phyloP scores from a whole-genome alignment of 352 stramenopile genomes.

The Globisporangium cylindrosporum region DNA sequence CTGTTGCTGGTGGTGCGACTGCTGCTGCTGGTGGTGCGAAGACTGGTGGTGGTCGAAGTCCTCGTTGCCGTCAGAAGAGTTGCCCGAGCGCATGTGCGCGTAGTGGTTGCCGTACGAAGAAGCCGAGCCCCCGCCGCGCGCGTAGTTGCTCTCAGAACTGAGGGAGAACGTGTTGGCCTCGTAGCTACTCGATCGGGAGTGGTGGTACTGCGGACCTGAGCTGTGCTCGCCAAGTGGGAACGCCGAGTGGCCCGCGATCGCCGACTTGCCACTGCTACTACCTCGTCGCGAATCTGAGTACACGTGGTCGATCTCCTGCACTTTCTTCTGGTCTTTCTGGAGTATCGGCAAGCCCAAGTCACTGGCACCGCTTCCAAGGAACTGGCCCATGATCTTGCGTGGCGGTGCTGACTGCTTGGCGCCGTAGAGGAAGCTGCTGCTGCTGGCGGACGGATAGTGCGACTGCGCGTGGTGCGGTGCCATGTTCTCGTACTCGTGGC shows the following conservation, averaged over 20 bases:
- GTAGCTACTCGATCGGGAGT: conserved; percentile 19
- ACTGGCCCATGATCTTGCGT: conserved; percentile 41
- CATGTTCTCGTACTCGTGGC: conserved; percentile 15
- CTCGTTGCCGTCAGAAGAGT: conserved; percentile 27
- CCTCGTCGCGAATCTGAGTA: conserved; percentile 30
- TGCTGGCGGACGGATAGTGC: conserved; percentile 12
- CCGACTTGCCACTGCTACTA: conserved; percentile 18
- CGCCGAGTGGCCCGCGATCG: conserved; percentile 18
- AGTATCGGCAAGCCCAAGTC: conserved; percentile 27
- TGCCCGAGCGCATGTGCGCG: conserved; percentile 23
- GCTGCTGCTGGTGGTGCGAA: conserved; percentile 19
- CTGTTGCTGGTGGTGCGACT: conserved; percentile 29
- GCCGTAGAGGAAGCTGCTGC: conserved; percentile 35
- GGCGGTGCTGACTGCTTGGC: conserved; percentile 33
- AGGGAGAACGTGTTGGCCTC: conserved; percentile 23
- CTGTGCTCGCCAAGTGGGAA: conserved; percentile 19
- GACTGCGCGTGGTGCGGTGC: conserved; percentile 20
- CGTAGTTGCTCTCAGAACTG: conserved; percentile 28
- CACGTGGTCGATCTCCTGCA: conserved; percentile 29
- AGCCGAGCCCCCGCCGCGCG: neutral
- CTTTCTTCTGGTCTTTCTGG: conserved; percentile 41
- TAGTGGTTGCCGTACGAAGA: conserved; percentile 31
- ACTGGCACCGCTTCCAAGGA: conserved; percentile 23
- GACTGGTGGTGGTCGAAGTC: conserved; percentile 29
- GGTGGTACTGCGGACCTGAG: conserved; percentile 18